A percentile compares a stretch with the other conserved stretches of the same genome.
Evolutionary conservation across 257 asterid genomes (phyloP).

Genomic region (Plectranthus barbatus): DNA sequence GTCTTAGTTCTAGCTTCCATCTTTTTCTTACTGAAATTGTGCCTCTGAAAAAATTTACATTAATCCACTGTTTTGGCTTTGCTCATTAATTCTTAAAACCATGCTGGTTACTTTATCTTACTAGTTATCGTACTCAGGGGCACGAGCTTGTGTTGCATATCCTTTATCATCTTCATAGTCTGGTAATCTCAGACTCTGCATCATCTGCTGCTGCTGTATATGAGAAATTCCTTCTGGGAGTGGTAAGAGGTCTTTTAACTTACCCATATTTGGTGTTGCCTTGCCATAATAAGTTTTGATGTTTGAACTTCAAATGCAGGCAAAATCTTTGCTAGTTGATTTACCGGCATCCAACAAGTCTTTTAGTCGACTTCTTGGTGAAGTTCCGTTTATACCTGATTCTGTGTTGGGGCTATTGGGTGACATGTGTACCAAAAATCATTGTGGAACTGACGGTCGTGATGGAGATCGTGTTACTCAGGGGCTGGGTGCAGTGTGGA

Average conservation of each 20-base stretch:
- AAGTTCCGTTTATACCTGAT: constrained; percentile 82
- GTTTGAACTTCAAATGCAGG: constrained; percentile 45
- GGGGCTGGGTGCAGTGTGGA: constrained; percentile 95
- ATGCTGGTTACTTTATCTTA: background rate
- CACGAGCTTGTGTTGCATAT: constrained; percentile 89
- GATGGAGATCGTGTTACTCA: constrained; percentile 95
- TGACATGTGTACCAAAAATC: constrained; percentile 60
- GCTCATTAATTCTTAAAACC: background rate
- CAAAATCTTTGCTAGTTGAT: constrained; percentile 55
- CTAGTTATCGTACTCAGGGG: constrained; percentile 48
- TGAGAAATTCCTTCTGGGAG: constrained; percentile 72
- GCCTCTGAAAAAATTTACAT: background rate
- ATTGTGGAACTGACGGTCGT: constrained; percentile 45
- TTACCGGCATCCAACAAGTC: constrained; percentile 94
- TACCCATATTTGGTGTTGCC: background rate
- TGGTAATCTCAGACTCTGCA: constrained; percentile 50
- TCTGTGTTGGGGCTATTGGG: constrained; percentile 66
- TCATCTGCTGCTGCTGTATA: constrained; percentile 61
- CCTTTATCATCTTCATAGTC: constrained; percentile 74
- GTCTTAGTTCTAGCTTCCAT: too few species aligned
- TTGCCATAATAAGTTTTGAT: constrained; percentile 15
- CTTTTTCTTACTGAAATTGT: too few species aligned
- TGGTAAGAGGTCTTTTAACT: constrained; percentile 48
- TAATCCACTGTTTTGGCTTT: background rate
- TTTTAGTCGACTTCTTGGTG: constrained; percentile 89